A percentile compares a stretch with the other conserved stretches of the same genome.
Evolutionary conservation across 495 filamentous ascomycete genomes (phyloP).

Genomic region (Pyronema domesticum): DNA sequence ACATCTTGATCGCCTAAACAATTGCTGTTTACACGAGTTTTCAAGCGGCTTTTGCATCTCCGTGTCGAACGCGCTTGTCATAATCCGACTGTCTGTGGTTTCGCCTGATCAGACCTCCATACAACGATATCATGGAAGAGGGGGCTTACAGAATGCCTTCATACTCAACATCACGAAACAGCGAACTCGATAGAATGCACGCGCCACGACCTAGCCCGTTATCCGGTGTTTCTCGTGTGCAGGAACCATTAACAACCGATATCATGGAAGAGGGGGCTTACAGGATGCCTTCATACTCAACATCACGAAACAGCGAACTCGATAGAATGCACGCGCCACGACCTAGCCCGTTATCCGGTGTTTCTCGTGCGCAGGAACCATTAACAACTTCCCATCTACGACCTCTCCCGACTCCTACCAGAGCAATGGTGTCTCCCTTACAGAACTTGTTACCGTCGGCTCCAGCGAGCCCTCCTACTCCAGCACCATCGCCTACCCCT

Average conservation of each 20-base stretch:
- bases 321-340: conserved; percentile 2
- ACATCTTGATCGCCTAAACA: too few species aligned
- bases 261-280: conserved; percentile 2
- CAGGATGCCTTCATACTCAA: neutral
- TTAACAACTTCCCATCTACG: conserved; percentile 21
- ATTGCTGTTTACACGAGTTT: too few species aligned
- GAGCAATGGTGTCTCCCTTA: conserved; percentile 23
- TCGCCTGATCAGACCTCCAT: too few species aligned
- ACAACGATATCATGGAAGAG: neutral
- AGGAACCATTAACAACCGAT: conserved; percentile 11
- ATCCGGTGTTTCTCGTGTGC: conserved; percentile 11
- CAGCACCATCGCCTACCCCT: conserved; percentile 23
- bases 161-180: neutral
- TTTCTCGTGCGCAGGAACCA: conserved; percentile 15
- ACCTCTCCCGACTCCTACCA: conserved; percentile 22
- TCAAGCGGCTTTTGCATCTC: too few species aligned
- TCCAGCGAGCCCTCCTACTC: conserved; percentile 24
- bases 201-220: neutral
- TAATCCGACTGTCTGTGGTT: too few species aligned
- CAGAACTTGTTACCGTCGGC: conserved; percentile 24
- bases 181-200: conserved; percentile 3
- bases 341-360: conserved; percentile 4
- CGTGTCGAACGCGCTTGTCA: too few species aligned
- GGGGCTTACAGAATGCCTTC: neutral
- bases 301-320: neutral